Conservation (phyloP, 1,284 basidiomycete species). For the Malassezia cuniculi region DNA sequence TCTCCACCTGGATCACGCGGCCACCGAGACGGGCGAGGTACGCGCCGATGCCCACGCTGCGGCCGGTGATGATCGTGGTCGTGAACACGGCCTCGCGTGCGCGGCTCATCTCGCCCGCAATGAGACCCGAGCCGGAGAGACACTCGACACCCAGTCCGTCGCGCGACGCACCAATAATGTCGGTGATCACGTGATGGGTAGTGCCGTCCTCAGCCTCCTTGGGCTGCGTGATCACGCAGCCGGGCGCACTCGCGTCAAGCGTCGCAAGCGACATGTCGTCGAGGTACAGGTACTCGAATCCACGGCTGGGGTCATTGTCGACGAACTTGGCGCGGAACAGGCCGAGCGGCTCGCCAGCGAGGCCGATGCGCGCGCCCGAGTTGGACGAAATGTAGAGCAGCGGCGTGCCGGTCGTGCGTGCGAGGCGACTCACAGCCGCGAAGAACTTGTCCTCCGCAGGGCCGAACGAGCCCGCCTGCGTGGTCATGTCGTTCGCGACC, state of each 20-base stretch:
- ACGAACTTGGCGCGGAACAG: constrained; percentile 88
- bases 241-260: constrained; percentile 48
- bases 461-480: constrained; percentile 95
- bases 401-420: constrained; percentile 72
- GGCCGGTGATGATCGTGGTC: constrained; percentile 93
- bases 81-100: constrained; percentile 99
- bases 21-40: constrained; percentile 97
- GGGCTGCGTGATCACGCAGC: constrained; percentile 68
- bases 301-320: constrained; percentile 75
- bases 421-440: constrained; percentile 84
- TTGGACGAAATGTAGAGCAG: constrained; percentile 96
- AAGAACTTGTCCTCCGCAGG: constrained; percentile 93
- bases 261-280: constrained; percentile 50
- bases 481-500: constrained; percentile 97
- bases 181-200: constrained; percentile 80
- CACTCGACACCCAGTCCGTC: constrained; percentile 98
- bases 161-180: constrained; percentile 78
- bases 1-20: constrained; percentile 95
- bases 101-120: constrained; percentile 93
- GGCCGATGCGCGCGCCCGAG: constrained; percentile 88
- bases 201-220: constrained; percentile 68
- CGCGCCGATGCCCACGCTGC: constrained; percentile 96
- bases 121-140: constrained; percentile 87
- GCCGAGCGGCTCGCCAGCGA: constrained; percentile 80
- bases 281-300: constrained; percentile 90